Evolutionary conservation across 495 filamentous ascomycete genomes (phyloP), one percentile per base, ranked within the genome.

Genomic region (Penicillium mononematosum): DNA sequence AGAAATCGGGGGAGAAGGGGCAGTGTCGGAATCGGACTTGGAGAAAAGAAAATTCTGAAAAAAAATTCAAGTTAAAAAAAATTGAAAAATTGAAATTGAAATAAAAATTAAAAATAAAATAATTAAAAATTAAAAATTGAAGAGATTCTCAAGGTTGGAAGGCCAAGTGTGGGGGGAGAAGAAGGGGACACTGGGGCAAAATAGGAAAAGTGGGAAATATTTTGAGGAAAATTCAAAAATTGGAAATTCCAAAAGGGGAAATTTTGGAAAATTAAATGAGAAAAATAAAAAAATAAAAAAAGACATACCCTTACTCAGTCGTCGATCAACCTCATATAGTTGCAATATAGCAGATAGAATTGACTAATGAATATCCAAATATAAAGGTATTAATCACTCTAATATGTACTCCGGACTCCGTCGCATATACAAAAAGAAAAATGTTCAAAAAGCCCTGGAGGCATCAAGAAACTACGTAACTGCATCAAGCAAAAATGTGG

Each of bases 21-120:
- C 59, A 62, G 57, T 32, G 61, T 71, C 55, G 67, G 64, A 64
- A 75, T 72, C 70, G 67, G 66, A 62, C 66, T 72, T 60, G 63
- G 69, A 44, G 22, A 34, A 50, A 45, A 44, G 41, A 42, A 49
- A 57, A 63, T 47, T 45, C 45, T 50, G 59, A 58, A 52, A 44
- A 49, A 24, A 59, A 49, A 59, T 51, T 44, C 19, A 48, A 53
- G 50, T 51, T 19, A 4, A 38, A 44, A 45, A 44, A 24, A 24
- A 24, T 22, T 24, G 22, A 24, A 24, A 22, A 24, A 24, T 24
- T n/a, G 8, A 16, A 57, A 39, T 38, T 38, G 34, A 62, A 55
- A 55, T 38, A 56, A 56, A 65, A 57, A 39, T 20, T 10, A 20
- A 58, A 58, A 62, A 48, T 6, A 19, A 34, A 51, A 56, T 50